phyloP scores from a whole-genome alignment of 345 rosid species.

The Acer yangbiense region DNA sequence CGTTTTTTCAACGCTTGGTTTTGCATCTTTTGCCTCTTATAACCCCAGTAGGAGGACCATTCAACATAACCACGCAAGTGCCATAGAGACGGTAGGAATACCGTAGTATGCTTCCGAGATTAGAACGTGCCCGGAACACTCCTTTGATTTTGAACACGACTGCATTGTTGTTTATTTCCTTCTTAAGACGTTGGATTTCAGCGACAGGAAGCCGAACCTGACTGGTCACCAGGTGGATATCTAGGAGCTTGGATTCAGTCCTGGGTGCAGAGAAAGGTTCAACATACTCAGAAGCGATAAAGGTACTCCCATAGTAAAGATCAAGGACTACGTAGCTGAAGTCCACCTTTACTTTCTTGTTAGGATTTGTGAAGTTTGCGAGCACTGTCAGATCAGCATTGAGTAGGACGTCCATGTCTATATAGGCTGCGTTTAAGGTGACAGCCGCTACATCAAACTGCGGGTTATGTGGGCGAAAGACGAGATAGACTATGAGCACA shows the following conservation, averaged over 20 bases:
- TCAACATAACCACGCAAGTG: conserved; percentile 52
- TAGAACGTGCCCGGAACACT: conserved; percentile 63
- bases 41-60: conserved; percentile 76
- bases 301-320: conserved; percentile 60
- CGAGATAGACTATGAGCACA: conserved; percentile 71
- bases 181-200: conserved; percentile 50
- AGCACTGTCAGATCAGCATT: conserved; percentile 71
- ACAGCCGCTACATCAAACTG: conserved; percentile 63
- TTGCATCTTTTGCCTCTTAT: conserved; percentile 56
- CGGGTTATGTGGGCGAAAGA: conserved; percentile 74
- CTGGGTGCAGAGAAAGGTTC: conserved; percentile 67
- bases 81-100: conserved; percentile 76
- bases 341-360: conserved; percentile 69
- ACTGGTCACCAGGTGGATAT: conserved; percentile 65
- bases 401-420: conserved; percentile 64
- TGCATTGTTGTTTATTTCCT: conserved; percentile 52
- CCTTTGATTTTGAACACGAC: conserved; percentile 62
- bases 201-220: conserved; percentile 62
- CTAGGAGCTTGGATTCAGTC: conserved; percentile 41
- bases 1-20: conserved; percentile 58
- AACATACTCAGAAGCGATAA: conserved; percentile 65
- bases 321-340: conserved; percentile 67
- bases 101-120: conserved; percentile 57
- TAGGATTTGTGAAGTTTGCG: conserved; percentile 87
- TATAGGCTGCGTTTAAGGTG: conserved; percentile 71